phyloP scores from a whole-genome alignment of 495 filamentous ascomycete species.

The Podospora bellae-mahoneyi region DNA sequence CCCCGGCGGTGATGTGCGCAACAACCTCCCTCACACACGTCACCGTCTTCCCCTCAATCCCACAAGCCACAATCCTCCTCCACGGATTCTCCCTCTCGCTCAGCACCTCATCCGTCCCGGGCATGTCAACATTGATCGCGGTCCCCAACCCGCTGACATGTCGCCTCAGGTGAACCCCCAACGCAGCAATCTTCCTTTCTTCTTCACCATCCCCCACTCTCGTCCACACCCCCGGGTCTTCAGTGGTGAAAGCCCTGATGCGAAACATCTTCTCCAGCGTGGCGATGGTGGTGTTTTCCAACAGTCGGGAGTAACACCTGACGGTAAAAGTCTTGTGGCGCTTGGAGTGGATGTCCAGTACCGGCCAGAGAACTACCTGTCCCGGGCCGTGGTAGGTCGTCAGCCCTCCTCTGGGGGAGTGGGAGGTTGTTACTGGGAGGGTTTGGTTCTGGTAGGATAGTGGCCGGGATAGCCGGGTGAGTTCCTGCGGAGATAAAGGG shows the following conservation, averaged over 20 bases:
- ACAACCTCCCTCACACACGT: conserved; percentile 57
- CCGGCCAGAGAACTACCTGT: conserved; percentile 84
- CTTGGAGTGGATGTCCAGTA: conserved; percentile 62
- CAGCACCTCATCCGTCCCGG: conserved; percentile 15
- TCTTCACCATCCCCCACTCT: conserved; percentile 8
- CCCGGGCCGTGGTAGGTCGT: conserved; percentile 96
- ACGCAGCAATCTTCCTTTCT: conserved; percentile 74
- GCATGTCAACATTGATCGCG: conserved; percentile 73
- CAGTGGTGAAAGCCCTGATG: conserved; percentile 58
- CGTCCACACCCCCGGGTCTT: conserved; percentile 87
- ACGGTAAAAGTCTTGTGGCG: conserved; percentile 42
- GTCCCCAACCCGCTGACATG: conserved; percentile 85
- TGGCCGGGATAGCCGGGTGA: conserved; percentile 38
- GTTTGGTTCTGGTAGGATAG: conserved; percentile 12
- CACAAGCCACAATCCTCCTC: conserved; percentile 78
- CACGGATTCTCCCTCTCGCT: conserved; percentile 38
- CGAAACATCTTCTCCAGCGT: conserved; percentile 51
- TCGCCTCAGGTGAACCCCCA: conserved; percentile 83
- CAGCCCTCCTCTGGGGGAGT: conserved; percentile 76
- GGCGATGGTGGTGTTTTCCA: conserved; percentile 72
- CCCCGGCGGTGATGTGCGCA: background rate
- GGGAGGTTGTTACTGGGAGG: conserved; percentile 1
- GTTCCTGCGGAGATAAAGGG: conserved; percentile 49
- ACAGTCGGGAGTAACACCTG: conserved; percentile 65
- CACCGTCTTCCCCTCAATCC: conserved; percentile 69